Evolutionary conservation across 2,329 filamentous ascomycete species (phyloP), one percentile per base, ranked within the genome.

Genomic region (Colletotrichum horii): DNA sequence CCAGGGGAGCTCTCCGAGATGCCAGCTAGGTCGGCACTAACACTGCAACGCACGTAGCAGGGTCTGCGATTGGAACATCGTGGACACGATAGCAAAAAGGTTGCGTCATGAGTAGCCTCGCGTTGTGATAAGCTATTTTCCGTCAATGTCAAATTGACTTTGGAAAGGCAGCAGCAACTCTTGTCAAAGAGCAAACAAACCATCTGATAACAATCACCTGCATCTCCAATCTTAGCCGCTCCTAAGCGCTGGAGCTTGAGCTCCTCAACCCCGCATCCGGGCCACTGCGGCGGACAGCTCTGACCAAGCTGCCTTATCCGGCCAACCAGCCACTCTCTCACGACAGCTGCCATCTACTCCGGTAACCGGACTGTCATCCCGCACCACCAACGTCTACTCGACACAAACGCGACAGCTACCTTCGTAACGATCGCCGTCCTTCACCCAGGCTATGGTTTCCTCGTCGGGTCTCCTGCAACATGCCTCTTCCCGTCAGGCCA

Each of bases 151-250:
- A 60, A 60, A 30, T 61, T 61, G 19, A 30, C 58, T 61, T 61
- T 28, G 26, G 30, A 34, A 36, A 64, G 36, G n/a, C 34, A 34
- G 36, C n/a, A 64, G 14, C n/a, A 26, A 32, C 19, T 26, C 15
- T 2, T 16, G 60, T 24, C 67, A 52, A 38, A 28, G 56, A 32
- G n/a, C 15, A 55, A 30, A 9, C 15, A 11, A 7, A 48, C 69
- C 34, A 38, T 38, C 36, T 7, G 43, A 48, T 19, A 48, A 38
- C 32, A 28, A 67, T 62, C 34, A 14, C 11, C 38, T 48, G 38
- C 11, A 58, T 73, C 74, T 26, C 74, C 74, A 75, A 73, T 73
- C 15, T 75, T 73, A 75, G 70, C 74, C 74, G 74, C 64, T 43
- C 69, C 64, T 73, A 68, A 68, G 70, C 70, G 74, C 70, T 69